Evolutionary conservation across 345 rosid genomes (phyloP).

Genomic region (Citrus unshiu): DNA sequence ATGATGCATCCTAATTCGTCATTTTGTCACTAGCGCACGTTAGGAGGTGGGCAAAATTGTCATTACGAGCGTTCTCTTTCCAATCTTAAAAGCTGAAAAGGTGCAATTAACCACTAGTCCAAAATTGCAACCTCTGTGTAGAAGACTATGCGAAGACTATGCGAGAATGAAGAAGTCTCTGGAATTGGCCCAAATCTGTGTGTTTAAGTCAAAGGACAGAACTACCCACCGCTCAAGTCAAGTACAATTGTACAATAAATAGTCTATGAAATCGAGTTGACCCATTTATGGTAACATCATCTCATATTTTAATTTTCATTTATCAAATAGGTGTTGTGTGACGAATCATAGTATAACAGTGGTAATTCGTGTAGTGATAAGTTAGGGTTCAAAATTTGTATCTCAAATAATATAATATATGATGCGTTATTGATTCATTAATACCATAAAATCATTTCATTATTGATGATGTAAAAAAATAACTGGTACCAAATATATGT

Average conservation of each 20-base stretch:
- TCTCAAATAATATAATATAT: no score
- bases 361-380: no score
- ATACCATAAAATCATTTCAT: no score
- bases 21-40: neutral
- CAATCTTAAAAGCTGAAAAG: neutral
- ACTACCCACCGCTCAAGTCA: neutral
- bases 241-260: no score
- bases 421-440: no score
- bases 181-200: constrained; percentile 1
- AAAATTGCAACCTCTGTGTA: neutral
- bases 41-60: neutral
- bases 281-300: neutral
- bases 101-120: neutral
- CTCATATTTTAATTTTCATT: neutral
- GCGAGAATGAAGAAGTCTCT: neutral
- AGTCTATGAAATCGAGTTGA: neutral
- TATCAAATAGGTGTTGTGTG: no score
- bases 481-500: rapidly evolving
- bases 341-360: no score
- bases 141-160: neutral
- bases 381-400: neutral
- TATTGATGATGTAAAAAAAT: no score
- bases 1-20: neutral
- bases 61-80: neutral
- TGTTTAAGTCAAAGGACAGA: constrained; percentile 1